These are phyloP conservation scores for Colletotrichum acutatum DNA, from an alignment of 2,329 filamentous ascomycete species.

Conservation along the genomic window DNA sequence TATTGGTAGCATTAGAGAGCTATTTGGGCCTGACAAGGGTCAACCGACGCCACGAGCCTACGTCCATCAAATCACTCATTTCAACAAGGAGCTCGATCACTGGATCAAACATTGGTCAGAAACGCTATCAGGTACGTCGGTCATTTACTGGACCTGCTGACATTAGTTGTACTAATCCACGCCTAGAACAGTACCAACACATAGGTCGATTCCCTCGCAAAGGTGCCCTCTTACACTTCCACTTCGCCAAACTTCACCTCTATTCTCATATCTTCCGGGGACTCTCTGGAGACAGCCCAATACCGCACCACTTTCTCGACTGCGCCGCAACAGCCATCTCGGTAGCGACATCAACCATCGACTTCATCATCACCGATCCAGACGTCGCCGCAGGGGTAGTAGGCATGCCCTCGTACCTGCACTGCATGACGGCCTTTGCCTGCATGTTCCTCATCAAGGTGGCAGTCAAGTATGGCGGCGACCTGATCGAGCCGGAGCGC, in stretches of 20 bases:
- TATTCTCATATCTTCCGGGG: constrained; percentile 55
- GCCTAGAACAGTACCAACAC: constrained; percentile 48
- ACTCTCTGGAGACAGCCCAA: constrained; percentile 45
- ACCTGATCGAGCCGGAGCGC: constrained; percentile 49
- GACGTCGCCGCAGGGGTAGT: constrained; percentile 52
- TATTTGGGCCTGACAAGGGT: constrained; percentile 67
- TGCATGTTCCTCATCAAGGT: constrained; percentile 63
- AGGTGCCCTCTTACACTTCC: constrained; percentile 52
- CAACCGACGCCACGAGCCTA: constrained; percentile 62
- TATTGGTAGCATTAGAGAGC: constrained; percentile 62
- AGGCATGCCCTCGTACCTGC: constrained; percentile 62
- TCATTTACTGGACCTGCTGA: not conserved
- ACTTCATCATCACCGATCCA: constrained; percentile 54
- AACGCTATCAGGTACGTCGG: constrained; percentile 41
- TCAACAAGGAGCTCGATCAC: constrained; percentile 47
- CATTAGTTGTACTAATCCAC: too few relatives aligned
- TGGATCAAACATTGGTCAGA: constrained; percentile 50
- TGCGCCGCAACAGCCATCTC: constrained; percentile 45
- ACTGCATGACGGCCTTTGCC: constrained; percentile 64
- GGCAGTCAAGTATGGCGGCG: constrained; percentile 52
- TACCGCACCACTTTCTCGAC: constrained; percentile 49
- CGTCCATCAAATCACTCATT: constrained; percentile 55
- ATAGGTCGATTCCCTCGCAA: constrained; percentile 54
- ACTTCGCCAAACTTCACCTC: constrained; percentile 55
- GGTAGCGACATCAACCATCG: constrained; percentile 56